A percentile compares a stretch with the other conserved stretches of the same genome.
Evolutionary conservation across 768 basidiomycete species (phyloP).

Genomic region (Lactarius hatsudake): DNA sequence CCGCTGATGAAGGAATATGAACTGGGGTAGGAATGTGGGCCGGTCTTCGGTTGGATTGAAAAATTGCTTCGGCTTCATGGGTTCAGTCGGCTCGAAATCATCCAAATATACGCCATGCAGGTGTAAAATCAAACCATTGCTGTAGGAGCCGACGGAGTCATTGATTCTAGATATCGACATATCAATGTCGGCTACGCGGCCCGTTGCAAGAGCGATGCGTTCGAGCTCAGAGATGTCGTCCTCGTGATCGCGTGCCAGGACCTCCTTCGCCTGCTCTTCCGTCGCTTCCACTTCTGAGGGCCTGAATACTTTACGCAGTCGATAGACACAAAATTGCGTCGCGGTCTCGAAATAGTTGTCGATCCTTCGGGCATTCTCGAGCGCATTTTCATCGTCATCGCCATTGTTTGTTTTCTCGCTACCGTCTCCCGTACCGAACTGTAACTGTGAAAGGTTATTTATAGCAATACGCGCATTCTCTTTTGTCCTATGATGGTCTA

Average conservation of each 20-base stretch:
- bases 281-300: neutral
- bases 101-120: neutral
- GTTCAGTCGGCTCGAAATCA: neutral
- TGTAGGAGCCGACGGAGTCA: too few relatives aligned
- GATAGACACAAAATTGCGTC: neutral
- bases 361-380: neutral
- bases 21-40: neutral
- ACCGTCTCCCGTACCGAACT: neutral
- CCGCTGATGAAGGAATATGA: neutral
- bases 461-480: neutral
- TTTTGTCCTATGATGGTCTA: neutral
- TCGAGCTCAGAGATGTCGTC: neutral
- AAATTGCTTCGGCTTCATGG: too few relatives aligned
- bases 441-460: neutral
- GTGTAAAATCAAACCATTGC: neutral
- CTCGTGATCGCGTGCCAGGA: neutral
- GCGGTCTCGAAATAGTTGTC: neutral
- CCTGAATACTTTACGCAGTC: neutral
- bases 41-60: too few relatives aligned
- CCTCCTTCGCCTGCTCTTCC: neutral
- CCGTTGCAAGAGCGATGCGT: neutral
- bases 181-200: neutral
- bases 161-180: too few relatives aligned
- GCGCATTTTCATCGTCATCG: neutral
- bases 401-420: neutral